phyloP scores from a whole-genome alignment of 140 eudicot species.

The Ambrosia hybrid region DNA sequence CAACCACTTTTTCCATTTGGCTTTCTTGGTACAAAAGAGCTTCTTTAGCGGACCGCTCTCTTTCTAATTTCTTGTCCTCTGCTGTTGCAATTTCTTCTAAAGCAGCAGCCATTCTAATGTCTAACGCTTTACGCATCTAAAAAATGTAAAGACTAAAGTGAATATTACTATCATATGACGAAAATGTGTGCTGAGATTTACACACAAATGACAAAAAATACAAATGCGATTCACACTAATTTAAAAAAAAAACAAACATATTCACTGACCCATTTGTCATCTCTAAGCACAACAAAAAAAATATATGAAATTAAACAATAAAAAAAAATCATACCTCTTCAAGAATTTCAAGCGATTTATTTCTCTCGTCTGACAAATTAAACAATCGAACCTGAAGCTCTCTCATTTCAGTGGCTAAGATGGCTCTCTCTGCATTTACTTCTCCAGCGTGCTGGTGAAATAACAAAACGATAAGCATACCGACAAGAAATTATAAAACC shows the following conservation, averaged over 20 bases:
- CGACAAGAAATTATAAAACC: background rate
- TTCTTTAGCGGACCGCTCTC: conserved; percentile 14
- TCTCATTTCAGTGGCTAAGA: conserved; percentile 69
- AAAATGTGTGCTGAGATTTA: background rate
- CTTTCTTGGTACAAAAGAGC: conserved; percentile 52
- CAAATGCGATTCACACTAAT: too few species aligned
- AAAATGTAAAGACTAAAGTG: conserved; percentile 12
- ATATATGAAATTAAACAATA: too few species aligned
- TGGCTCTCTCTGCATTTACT: conserved; percentile 83
- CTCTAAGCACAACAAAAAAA: too few species aligned
- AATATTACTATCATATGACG: background rate
- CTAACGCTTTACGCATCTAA: conserved; percentile 70
- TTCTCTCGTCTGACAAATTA: conserved; percentile 63
- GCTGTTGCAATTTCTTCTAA: conserved; percentile 50
- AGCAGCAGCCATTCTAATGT: conserved; percentile 53
- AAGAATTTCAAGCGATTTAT: conserved; percentile 61
- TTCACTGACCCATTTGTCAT: too few species aligned
- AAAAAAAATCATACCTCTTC: conserved; percentile 51
- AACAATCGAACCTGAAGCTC: conserved; percentile 89
- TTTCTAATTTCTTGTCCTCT: conserved; percentile 37
- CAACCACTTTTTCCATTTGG: conserved; percentile 51
- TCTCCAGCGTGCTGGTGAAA: conserved; percentile 83
- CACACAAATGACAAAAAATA: too few species aligned
- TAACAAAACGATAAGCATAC: background rate
- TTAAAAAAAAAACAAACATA: too few species aligned